Percentiles rank a stretch among this genome's conserved stretches.
These are phyloP conservation scores for Fusarium irregulare DNA, from an alignment of 2,329 filamentous ascomycete species.

Conservation along the genomic window DNA sequence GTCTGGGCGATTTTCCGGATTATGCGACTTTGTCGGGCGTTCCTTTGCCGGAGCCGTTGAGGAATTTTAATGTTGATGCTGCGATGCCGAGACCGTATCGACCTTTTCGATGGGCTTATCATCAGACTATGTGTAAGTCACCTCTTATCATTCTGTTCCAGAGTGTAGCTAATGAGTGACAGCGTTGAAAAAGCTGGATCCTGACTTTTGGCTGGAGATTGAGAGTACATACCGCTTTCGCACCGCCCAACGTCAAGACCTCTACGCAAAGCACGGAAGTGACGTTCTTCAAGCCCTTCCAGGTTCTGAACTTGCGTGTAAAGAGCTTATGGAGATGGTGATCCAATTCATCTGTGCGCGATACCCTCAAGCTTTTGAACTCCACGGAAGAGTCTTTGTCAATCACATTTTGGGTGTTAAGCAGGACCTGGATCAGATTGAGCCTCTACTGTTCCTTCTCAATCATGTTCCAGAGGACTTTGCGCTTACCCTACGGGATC, in stretches of 20 bases:
- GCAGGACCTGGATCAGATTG: slow-evolving; percentile 69
- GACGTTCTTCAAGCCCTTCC: slow-evolving; percentile 75
- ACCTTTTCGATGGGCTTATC: slow-evolving; percentile 85
- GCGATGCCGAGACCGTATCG: slow-evolving; percentile 80
- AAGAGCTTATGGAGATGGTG: slow-evolving; percentile 89
- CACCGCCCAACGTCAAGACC: slow-evolving; percentile 73
- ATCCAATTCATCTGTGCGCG: slow-evolving; percentile 82
- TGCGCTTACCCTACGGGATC: slow-evolving; percentile 77
- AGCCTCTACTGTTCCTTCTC: slow-evolving; percentile 76
- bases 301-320: slow-evolving; percentile 81
- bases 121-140: slow-evolving; percentile 85
- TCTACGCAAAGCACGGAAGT: slow-evolving; percentile 72
- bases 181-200: slow-evolving; percentile 83
- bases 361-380: slow-evolving; percentile 79
- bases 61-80: slow-evolving; percentile 73
- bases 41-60: slow-evolving; percentile 72
- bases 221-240: slow-evolving; percentile 76
- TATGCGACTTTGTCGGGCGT: slow-evolving; percentile 81
- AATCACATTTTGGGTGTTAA: slow-evolving; percentile 75
- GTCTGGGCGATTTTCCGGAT: slow-evolving; percentile 81
- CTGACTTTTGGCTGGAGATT: slow-evolving; percentile 90
- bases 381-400: slow-evolving; percentile 69
- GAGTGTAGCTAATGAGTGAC: slow-evolving; percentile 47
- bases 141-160: no score
- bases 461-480: slow-evolving; percentile 89